Conservation (phyloP, 2,329 filamentous ascomycete genomes). For the Trichoderma sp. region DNA sequence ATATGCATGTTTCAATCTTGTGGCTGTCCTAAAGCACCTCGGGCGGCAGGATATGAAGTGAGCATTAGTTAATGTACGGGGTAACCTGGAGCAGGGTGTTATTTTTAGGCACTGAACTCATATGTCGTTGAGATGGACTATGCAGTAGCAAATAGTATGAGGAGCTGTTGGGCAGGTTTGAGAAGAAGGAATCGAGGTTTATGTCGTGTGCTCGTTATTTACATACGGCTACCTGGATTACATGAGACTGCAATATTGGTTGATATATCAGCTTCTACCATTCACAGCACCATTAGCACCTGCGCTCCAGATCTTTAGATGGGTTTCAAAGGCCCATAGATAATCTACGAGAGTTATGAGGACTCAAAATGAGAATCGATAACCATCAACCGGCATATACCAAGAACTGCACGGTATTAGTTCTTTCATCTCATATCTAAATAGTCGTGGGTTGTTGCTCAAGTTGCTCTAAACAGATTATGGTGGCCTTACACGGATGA, state of each 20-base stretch:
- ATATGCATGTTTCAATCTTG: constrained; percentile 4
- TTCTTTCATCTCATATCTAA: not conserved
- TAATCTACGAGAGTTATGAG: not conserved
- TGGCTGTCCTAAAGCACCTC: not conserved
- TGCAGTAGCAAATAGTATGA: not conserved
- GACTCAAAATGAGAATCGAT: not conserved
- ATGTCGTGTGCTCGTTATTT: not conserved
- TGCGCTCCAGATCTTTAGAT: not conserved
- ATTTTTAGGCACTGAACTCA: not conserved
- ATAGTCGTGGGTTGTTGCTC: not conserved
- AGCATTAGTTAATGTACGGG: not conserved
- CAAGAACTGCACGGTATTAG: not conserved
- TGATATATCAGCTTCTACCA: not conserved
- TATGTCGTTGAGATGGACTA: not conserved
- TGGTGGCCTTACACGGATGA: not conserved
- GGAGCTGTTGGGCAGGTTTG: not conserved
- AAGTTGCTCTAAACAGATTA: not conserved
- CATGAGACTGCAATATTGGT: not conserved
- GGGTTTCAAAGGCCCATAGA: not conserved
- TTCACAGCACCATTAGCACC: not conserved
- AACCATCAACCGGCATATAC: not conserved
- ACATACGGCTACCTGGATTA: not conserved
- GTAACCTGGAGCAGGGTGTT: not conserved
- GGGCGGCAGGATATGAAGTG: not conserved
- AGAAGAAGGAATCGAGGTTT: not conserved